Base-by-base conservation (phyloP, 306 rosid species). In the Vigna angularis region DNA sequence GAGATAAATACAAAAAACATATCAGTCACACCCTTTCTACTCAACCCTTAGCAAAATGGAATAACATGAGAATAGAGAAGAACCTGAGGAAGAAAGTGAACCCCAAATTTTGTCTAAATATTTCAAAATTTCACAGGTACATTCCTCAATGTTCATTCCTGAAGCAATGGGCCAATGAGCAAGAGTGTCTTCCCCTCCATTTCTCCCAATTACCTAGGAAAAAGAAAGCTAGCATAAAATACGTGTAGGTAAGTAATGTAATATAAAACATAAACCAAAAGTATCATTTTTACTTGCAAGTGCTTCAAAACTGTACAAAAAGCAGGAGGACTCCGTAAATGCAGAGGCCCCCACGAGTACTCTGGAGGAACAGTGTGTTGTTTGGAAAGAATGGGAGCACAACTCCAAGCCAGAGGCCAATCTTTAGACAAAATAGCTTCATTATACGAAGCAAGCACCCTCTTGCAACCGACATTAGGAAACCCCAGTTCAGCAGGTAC, bases 331-430 rank as follows among this genome's bases (percentile, higher is more conserved):
- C 95, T 94, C 74, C 88, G 87, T 52, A 92, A 88, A 85, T 90
- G 86, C 80, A 94, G 92, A 56, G 92, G 89, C 68, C 91, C 93
- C 98, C 98, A 94, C 40, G 98, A 80, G 83, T 91, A 94, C 82
- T 92, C 95, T 0, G 98, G 98, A 82, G 97, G 98, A 74, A 86
- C 82, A 79, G 78, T 61, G 50, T 84, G 84, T 83, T 87, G 94
- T 77, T 69, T 89, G 22, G 92, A 87, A 57, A 94, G 89, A 84
- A 94, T 94, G 74, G 98, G 97, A 86, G 92, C 86, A 86, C 89
- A 89, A 83, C 97, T 94, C 98, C 98, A 94, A 75, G 92, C 98
- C 73, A 94, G 83, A 66, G 95, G 93, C 98, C 98, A 92, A 81
- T 94, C 98, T 85, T 88, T 94, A 47, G 85, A 86, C 79, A 92